phyloP scores from a whole-genome alignment of 108 stramenopile species.

The Stephanodiscus triporus region DNA sequence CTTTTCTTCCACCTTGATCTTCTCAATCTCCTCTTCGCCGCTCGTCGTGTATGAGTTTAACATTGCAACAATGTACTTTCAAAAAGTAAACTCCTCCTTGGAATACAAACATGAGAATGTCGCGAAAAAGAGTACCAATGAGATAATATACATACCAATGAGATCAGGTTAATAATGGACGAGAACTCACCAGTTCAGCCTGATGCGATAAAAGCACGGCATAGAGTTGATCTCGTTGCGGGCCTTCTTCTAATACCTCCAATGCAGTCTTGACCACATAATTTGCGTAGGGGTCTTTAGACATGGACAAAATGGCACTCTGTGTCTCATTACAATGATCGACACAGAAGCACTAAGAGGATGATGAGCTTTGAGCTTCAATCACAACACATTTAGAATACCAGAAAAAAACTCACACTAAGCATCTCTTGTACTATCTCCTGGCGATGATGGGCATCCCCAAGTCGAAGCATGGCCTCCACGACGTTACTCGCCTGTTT shows the following conservation, averaged over 20 bases:
- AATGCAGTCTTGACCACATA: constrained; percentile 75
- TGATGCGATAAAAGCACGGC: constrained; percentile 60
- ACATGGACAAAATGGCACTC: constrained; percentile 68
- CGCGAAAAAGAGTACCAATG: background rate
- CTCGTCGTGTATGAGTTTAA: background rate
- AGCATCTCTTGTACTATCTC: constrained; percentile 68
- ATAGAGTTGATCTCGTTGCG: constrained; percentile 59
- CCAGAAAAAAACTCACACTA: constrained; percentile 19
- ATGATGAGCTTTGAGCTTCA: background rate
- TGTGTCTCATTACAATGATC: constrained; percentile 25
- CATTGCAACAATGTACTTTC: background rate
- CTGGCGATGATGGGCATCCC: constrained; percentile 66
- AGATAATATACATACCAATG: too few species aligned
- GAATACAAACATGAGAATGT: background rate
- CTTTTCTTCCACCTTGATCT: background rate
- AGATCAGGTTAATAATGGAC: background rate
- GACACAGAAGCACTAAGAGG: constrained; percentile 5
- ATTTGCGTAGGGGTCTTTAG: constrained; percentile 92
- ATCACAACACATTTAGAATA: background rate
- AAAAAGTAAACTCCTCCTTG: background rate
- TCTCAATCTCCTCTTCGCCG: background rate
- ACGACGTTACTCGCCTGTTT: constrained; percentile 98
- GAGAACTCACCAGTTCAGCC: constrained; percentile 62
- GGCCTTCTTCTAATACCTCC: constrained; percentile 65
- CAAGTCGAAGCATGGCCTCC: constrained; percentile 91